A percentile compares a stretch with the other conserved stretches of the same genome.
Evolutionary conservation across 2,329 filamentous ascomycete genomes (phyloP).

Genomic region (Davidsoniella virescens): DNA sequence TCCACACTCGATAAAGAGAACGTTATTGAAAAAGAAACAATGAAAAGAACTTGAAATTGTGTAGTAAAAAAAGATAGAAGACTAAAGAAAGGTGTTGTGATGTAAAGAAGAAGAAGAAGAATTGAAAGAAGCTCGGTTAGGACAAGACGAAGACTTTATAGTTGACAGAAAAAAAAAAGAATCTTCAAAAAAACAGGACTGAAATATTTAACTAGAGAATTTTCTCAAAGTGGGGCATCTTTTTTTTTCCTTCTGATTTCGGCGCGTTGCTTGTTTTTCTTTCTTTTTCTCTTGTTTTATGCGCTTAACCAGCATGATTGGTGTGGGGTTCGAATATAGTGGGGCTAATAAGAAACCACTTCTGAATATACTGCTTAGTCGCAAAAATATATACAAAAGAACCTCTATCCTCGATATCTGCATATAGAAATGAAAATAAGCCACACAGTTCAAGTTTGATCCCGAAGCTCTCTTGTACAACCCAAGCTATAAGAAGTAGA

Average conservation of each 20-base stretch:
- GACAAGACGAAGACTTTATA: not conserved
- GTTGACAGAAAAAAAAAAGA: not conserved
- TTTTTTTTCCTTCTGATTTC: not conserved
- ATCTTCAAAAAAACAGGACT: not conserved
- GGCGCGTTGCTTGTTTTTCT: not conserved
- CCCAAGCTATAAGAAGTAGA: too few species aligned
- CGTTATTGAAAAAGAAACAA: not conserved
- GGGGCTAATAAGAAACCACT: too few species aligned
- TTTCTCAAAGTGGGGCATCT: constrained; percentile 5
- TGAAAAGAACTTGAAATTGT: not conserved
- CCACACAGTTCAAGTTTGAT: too few species aligned
- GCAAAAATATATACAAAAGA: not conserved
- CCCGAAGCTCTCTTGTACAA: too few species aligned
- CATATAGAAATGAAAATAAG: too few species aligned
- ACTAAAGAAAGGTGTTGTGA: not conserved
- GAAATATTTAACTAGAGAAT: not conserved
- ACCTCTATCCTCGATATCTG: constrained; percentile 3
- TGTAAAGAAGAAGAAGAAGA: constrained; percentile 6
- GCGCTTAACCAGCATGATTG: not conserved
- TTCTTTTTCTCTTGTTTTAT: not conserved
- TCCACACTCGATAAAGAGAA: too few species aligned
- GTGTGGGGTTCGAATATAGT: not conserved
- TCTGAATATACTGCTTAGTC: not conserved
- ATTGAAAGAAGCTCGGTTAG: not conserved
- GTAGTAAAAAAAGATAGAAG: not conserved